Evolutionary conservation across 1,284 basidiomycete genomes (phyloP).

Genomic region (Porodaedalea pini): DNA sequence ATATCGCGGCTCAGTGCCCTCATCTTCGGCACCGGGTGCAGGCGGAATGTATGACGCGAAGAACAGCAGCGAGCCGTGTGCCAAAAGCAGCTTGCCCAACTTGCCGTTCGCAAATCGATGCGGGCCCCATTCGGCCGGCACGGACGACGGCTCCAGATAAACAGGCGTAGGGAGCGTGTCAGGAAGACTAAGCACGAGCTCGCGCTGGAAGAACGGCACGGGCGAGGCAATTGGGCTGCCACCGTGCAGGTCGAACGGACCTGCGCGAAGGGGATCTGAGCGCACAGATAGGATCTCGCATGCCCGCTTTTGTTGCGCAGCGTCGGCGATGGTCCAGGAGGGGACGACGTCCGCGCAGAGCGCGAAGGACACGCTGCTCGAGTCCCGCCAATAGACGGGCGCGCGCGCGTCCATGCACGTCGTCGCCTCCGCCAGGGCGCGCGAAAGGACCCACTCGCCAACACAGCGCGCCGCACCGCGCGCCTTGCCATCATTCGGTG

Average conservation of each 20-base stretch:
- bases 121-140: conserved; percentile 7
- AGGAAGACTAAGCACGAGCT: conserved; percentile 1
- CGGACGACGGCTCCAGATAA: not conserved
- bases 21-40: conserved; percentile 2
- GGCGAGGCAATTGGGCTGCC: conserved; percentile 7
- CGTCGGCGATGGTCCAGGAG: not conserved
- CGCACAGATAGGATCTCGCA: conserved; percentile 7
- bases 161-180: not conserved
- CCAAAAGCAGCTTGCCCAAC: conserved; percentile 11
- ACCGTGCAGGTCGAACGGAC: not conserved
- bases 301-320: not conserved
- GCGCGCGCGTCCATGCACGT: not conserved
- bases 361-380: not conserved
- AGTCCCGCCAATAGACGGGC: not conserved
- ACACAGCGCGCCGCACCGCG: not conserved
- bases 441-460: conserved; percentile 6
- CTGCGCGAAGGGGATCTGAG: conserved; percentile 2
- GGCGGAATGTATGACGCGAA: conserved; percentile 10
- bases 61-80: conserved; percentile 5
- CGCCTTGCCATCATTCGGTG: not conserved
- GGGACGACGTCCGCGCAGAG: not conserved
- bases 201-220: conserved; percentile 3
- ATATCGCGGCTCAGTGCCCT: not conserved
- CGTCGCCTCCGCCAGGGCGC: not conserved
- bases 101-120: conserved; percentile 10